These are phyloP conservation scores for Diaporthe sp. DNA, from an alignment of 2,329 filamentous ascomycete genomes.

Conservation along the genomic window DNA sequence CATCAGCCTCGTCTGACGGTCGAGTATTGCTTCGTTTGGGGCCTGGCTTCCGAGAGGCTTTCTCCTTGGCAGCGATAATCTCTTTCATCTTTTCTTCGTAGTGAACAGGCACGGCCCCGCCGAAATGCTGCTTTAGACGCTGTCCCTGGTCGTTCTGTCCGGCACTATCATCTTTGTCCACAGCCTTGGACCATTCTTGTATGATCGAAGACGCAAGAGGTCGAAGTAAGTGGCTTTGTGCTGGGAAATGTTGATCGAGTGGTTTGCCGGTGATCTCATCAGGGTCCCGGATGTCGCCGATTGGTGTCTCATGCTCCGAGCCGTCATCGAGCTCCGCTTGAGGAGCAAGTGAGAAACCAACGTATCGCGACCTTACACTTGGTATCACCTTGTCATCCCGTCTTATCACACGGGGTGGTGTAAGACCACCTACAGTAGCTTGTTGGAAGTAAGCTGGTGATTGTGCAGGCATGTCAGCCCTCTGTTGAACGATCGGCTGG, in stretches of 20 bases:
- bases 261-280: constrained; percentile 11
- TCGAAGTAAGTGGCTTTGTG: background rate
- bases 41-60: constrained; percentile 28
- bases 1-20: constrained; percentile 57
- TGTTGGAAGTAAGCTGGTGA: constrained; percentile 2
- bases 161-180: constrained; percentile 24
- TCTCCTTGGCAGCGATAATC: constrained; percentile 31
- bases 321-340: background rate
- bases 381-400: constrained; percentile 29
- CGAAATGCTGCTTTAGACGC: constrained; percentile 30
- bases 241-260: constrained; percentile 18
- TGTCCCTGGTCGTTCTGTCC: constrained; percentile 30
- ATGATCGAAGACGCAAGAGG: constrained; percentile 26
- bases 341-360: constrained; percentile 11
- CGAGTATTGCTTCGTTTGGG: constrained; percentile 53
- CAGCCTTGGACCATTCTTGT: constrained; percentile 29
- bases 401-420: constrained; percentile 28
- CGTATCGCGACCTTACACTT: constrained; percentile 15
- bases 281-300: constrained; percentile 31
- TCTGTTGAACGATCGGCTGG: background rate
- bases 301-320: constrained; percentile 15
- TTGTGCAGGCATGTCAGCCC: background rate
- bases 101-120: constrained; percentile 24
- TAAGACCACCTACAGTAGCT: constrained; percentile 7
- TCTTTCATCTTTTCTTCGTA: constrained; percentile 28